Percentiles rank a stretch among this genome's conserved stretches.
These are phyloP conservation scores for Lumnitzera racemosa DNA, from an alignment of 345 rosid genomes.

Conservation along the genomic window DNA sequence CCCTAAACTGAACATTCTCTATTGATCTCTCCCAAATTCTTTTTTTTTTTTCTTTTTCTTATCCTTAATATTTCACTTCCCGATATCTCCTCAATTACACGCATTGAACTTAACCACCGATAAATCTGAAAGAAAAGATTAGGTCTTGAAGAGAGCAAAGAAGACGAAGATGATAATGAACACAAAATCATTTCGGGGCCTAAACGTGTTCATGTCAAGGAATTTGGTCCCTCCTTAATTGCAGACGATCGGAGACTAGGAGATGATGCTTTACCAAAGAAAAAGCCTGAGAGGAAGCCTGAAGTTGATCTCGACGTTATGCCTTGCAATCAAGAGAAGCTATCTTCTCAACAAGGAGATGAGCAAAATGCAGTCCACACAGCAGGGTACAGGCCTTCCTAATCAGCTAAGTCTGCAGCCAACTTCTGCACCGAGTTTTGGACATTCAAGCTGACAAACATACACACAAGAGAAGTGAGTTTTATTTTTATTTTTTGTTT, in stretches of 20 bases:
- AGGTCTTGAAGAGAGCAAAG: too few species aligned
- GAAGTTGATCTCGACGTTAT: constrained; percentile 41
- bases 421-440: constrained; percentile 29
- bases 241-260: constrained; percentile 34
- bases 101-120: too few species aligned
- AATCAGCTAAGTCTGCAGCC: constrained; percentile 27
- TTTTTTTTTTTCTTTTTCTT: too few species aligned
- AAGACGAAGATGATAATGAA: constrained; percentile 30
- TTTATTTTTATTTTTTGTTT: too few species aligned
- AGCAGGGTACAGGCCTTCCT: constrained; percentile 20
- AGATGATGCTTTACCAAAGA: constrained; percentile 32
- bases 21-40: too few species aligned
- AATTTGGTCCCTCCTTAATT: constrained; percentile 82
- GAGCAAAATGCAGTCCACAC: constrained; percentile 29
- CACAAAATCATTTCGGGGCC: constrained; percentile 55
- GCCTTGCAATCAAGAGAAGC: constrained; percentile 22
- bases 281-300: constrained; percentile 51
- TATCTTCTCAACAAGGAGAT: constrained; percentile 2
- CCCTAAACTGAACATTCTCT: too few species aligned
- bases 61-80: too few species aligned
- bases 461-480: too few species aligned
- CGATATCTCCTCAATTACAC: too few species aligned
- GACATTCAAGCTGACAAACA: constrained; percentile 36
- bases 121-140: too few species aligned
- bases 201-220: constrained; percentile 77